These are phyloP conservation scores for Conticribra guillardii DNA, from an alignment of 108 stramenopile species.

Conservation along the genomic window DNA sequence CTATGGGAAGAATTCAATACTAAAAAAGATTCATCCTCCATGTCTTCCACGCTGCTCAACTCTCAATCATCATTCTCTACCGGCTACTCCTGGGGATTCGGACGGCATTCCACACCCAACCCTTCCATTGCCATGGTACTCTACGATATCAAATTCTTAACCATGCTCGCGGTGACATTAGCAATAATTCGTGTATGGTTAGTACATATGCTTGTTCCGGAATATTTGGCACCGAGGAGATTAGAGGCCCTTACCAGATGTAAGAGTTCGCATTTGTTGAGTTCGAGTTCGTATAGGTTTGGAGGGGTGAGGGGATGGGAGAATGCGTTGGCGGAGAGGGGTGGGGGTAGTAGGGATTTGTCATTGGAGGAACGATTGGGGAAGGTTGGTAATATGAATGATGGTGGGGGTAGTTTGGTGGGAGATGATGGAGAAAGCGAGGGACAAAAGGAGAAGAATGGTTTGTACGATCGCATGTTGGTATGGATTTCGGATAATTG, in stretches of 20 bases:
- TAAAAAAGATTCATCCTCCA: not conserved
- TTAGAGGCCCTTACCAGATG: slow-evolving; percentile 69
- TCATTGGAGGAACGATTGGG: no score
- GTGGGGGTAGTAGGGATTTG: not conserved
- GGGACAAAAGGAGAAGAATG: slow-evolving; percentile 14
- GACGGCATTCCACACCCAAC: slow-evolving; percentile 3
- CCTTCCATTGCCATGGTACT: slow-evolving; percentile 36
- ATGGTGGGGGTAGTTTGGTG: slow-evolving; percentile 8
- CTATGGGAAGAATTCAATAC: slow-evolving; percentile 48
- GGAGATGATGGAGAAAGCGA: slow-evolving; percentile 15
- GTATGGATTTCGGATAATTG: slow-evolving; percentile 25
- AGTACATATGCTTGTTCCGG: slow-evolving; percentile 72
- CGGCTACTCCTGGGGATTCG: slow-evolving; percentile 38
- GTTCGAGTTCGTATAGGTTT: slow-evolving; percentile 56
- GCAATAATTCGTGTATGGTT: slow-evolving; percentile 64
- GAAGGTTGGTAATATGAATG: slow-evolving; percentile 33
- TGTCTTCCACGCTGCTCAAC: not conserved
- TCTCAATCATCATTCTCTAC: no score
- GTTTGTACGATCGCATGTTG: slow-evolving; percentile 19
- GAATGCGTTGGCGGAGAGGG: slow-evolving; percentile 6
- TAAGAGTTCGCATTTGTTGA: slow-evolving; percentile 78
- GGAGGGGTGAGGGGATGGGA: slow-evolving; percentile 32
- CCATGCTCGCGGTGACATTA: slow-evolving; percentile 50
- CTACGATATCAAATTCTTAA: slow-evolving; percentile 61
- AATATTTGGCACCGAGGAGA: slow-evolving; percentile 52